Evolutionary conservation across 2,329 filamentous ascomycete species (phyloP).

Genomic region (Colletotrichum limetticola): DNA sequence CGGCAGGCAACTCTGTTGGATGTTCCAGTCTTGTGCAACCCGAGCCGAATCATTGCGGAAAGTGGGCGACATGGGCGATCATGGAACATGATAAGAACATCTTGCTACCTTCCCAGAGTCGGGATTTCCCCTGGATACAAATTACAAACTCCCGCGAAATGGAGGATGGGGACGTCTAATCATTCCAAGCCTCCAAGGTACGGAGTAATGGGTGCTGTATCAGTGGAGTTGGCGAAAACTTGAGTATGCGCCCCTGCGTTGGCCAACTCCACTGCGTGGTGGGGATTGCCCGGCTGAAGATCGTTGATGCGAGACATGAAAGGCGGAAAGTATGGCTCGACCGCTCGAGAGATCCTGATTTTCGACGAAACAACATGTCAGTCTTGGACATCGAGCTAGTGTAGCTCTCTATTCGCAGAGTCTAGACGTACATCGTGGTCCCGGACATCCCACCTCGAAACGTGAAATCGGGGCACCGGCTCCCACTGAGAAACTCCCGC

Average conservation of each 20-base stretch:
- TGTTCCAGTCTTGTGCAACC: not conserved
- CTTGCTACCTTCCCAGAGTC: not conserved
- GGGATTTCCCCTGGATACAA: not conserved
- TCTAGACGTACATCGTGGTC: not conserved
- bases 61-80: not conserved
- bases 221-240: not conserved
- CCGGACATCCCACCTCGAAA: not conserved
- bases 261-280: not conserved
- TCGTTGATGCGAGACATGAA: not conserved
- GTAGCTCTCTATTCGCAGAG: not conserved
- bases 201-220: not conserved
- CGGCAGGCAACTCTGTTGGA: not conserved
- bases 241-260: not conserved
- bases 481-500: not conserved
- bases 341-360: not conserved
- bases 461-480: not conserved
- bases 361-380: not conserved
- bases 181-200: not conserved
- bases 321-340: not conserved
- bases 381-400: not conserved
- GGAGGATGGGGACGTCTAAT: not conserved
- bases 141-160: not conserved
- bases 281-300: not conserved
- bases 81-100: not conserved
- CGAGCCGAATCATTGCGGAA: not conserved